These are phyloP conservation scores for Luffa acutangula DNA, from an alignment of 306 rosid genomes.

Conservation along the genomic window DNA sequence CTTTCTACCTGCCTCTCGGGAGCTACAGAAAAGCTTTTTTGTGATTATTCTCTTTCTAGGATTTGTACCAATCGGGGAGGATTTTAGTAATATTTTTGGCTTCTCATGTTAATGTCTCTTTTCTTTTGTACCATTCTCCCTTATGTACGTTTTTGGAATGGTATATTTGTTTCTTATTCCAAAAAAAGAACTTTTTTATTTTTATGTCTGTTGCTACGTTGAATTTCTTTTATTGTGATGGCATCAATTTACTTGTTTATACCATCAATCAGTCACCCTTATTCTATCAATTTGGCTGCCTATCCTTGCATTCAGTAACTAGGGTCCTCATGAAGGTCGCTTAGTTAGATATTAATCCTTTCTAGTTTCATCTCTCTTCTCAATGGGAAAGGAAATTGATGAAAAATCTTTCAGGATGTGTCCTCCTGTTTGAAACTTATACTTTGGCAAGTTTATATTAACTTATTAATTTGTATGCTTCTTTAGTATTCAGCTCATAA, in stretches of 20 bases:
- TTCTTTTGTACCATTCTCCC: background rate
- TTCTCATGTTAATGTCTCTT: background rate
- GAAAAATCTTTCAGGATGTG: background rate
- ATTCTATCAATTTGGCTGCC: background rate
- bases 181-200: background rate
- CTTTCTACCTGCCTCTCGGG: background rate
- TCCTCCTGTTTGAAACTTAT: background rate
- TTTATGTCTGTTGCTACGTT: background rate
- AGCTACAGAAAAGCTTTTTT: background rate
- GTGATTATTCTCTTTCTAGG: background rate
- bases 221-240: background rate
- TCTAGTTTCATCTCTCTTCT: background rate
- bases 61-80: background rate
- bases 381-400: background rate
- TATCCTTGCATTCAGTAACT: background rate
- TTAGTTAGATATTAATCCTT: background rate
- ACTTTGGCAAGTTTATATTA: background rate
- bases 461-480: background rate
- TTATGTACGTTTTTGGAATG: background rate
- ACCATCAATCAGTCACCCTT: background rate
- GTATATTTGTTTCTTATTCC: background rate
- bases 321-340: background rate
- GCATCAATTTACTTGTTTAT: background rate
- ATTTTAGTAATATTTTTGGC: background rate
- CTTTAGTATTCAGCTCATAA: slow-evolving; percentile 17